Conservation (phyloP, 768 basidiomycete genomes). For the Lactarius pseudohatsudake region DNA sequence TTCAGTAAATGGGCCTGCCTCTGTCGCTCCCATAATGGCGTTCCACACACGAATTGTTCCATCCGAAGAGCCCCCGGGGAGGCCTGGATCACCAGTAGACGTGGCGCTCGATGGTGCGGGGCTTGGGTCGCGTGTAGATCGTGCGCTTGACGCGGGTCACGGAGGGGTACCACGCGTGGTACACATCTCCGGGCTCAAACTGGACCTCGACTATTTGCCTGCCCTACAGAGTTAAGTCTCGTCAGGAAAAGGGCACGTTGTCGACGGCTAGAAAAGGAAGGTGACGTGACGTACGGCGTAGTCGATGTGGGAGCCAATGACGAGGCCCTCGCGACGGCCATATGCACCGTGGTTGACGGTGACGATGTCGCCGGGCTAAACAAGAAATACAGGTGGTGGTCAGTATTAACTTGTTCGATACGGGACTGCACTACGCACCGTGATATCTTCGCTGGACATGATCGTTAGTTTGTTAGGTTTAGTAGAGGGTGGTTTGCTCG, state of each 20-base stretch:
- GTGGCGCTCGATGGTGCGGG: slow-evolving; percentile 67
- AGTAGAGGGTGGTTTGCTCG: not conserved
- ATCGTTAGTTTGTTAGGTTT: not conserved
- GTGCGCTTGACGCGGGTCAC: slow-evolving; percentile 78
- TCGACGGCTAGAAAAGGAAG: not conserved
- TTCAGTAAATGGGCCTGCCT: no score
- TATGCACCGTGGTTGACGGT: slow-evolving; percentile 63
- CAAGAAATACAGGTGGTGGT: no score
- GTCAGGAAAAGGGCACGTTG: slow-evolving; percentile 3
- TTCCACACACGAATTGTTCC: no score
- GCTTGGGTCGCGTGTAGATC: slow-evolving; percentile 49
- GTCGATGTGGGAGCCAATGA: slow-evolving; percentile 75
- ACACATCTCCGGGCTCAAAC: slow-evolving; percentile 65
- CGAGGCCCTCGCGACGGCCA: slow-evolving; percentile 75
- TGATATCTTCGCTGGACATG: slow-evolving; percentile 18
- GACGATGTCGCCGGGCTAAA: slow-evolving; percentile 80
- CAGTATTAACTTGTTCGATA: not conserved
- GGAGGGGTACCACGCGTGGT: slow-evolving; percentile 75
- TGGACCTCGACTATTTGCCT: slow-evolving; percentile 83
- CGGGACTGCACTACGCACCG: slow-evolving; percentile 1
- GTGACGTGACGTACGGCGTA: slow-evolving; percentile 54
- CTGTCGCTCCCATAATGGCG: no score
- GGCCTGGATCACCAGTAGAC: slow-evolving; percentile 59
- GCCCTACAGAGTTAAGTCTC: slow-evolving; percentile 47
- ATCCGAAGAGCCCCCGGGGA: not conserved